Evolutionary conservation across 495 filamentous ascomycete genomes (phyloP).

Genomic region (Penicillium soppii): DNA sequence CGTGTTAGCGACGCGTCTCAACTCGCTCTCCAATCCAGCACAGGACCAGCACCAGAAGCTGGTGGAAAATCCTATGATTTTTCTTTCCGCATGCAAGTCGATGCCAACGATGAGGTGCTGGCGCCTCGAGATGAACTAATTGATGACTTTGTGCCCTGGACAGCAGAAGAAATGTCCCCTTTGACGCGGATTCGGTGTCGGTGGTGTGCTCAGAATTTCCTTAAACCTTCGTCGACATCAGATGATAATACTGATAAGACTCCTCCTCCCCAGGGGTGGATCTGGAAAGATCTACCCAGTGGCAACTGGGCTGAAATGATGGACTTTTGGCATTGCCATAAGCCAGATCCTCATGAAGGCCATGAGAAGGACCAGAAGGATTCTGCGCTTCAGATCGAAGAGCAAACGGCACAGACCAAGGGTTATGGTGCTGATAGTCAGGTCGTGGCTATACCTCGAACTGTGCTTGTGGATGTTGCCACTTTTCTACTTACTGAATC

Average conservation of each 20-base stretch:
- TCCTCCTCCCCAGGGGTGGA: conserved; percentile 19
- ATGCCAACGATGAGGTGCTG: conserved; percentile 32
- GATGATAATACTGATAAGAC: not conserved
- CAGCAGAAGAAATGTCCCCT: conserved; percentile 58
- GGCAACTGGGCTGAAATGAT: conserved; percentile 99
- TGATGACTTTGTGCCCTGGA: conserved; percentile 65
- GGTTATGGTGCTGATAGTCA: conserved; percentile 75
- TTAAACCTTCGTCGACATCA: conserved; percentile 4
- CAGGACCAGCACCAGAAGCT: not conserved
- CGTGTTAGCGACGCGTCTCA: conserved; percentile 44
- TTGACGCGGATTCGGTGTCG: conserved; percentile 63
- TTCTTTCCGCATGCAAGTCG: conserved; percentile 71
- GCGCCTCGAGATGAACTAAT: conserved; percentile 24
- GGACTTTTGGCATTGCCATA: conserved; percentile 99
- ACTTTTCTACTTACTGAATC: conserved; percentile 65
- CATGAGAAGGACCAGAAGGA: conserved; percentile 30
- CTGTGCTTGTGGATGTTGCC: conserved; percentile 78
- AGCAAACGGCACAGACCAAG: conserved; percentile 51
- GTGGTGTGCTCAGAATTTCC: conserved; percentile 46
- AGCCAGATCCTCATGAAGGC: conserved; percentile 60
- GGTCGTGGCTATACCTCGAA: conserved; percentile 59
- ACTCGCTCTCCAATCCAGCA: conserved; percentile 13
- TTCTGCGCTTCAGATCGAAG: conserved; percentile 26
- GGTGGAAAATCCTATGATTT: conserved; percentile 21
- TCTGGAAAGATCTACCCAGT: conserved; percentile 95